Base-by-base conservation (phyloP, 805 yeast genomes). In the Cyberlindnera suaveolens region DNA sequence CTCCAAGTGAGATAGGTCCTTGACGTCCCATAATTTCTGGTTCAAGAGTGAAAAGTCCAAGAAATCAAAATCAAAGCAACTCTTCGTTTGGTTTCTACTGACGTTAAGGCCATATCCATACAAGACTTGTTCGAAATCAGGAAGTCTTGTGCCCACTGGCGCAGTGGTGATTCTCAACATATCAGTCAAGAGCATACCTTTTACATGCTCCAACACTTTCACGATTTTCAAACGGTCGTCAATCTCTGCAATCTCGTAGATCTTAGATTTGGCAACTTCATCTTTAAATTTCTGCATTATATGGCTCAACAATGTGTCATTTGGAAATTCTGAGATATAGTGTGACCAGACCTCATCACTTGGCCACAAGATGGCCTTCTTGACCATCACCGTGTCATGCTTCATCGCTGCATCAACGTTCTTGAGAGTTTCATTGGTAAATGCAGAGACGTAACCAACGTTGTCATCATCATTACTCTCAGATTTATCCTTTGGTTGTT, bases 351-450 rank as follows among this genome's bases (percentile, higher is more conserved):
- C 64, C 18, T 74, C 72, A 47, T 77, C 80, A 1, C 89, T 80
- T 1, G 97, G 96, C 84, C 90, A 83, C n/a, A 86, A 62, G 10
- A 77, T 71, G 0, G 96, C 96, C 34, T 72, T 71, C 2, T 63
- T 52, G 6, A 90, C 61, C 42, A 72, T 71, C 17, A 70, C 65
- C 5, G 80, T 70, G 0, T 80, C 79, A 1, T 72, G 63, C 1
- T 66, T 58, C 65, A 88, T 69, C 23, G 74, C 72, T 13, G 64
- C 54, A 33, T 58, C 61, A 11, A 88, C 67, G 38, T 65, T 65
- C 1, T 56, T 54, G 43, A 82, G 62, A 34, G 75, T 81, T 4
- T 58, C 54, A 3, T 52, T 40, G 15, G 64, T 61, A 44, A 79
- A 65, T 0, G 89, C 78, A 0, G 83, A 72, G 1, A 85, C 80